A percentile compares a stretch with the other conserved stretches of the same genome.
These are phyloP conservation scores for Scheffersomyces illinoinensis DNA, from an alignment of 1,139 yeast genomes.

Conservation along the genomic window DNA sequence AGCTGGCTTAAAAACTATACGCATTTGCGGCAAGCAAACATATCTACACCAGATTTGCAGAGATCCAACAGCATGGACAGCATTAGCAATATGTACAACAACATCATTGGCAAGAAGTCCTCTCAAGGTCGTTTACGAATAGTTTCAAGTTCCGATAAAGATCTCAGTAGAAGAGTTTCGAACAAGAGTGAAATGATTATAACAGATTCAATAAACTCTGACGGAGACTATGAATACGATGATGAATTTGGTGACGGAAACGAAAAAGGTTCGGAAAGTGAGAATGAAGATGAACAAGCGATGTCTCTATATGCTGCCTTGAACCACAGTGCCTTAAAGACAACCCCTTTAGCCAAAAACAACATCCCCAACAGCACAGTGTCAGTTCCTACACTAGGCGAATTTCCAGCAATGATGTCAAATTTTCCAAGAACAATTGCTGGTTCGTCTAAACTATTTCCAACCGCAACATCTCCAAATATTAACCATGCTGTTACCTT, in stretches of 20 bases:
- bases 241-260: conserved; percentile 12
- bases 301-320: conserved; percentile 51
- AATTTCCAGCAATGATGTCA: conserved; percentile 42
- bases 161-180: conserved; percentile 5
- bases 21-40: conserved; percentile 17
- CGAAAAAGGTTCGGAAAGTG: conserved; percentile 36
- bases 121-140: conserved; percentile 16
- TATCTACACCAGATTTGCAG: conserved; percentile 17
- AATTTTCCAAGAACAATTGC: conserved; percentile 26
- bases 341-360: conserved; percentile 20
- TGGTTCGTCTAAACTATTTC: conserved; percentile 11
- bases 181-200: conserved; percentile 1
- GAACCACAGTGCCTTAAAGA: conserved; percentile 24
- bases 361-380: conserved; percentile 14
- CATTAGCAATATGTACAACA: conserved; percentile 18
- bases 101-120: conserved; percentile 18
- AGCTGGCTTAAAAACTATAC: conserved; percentile 30
- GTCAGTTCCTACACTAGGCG: conserved; percentile 46
- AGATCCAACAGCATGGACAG: conserved; percentile 23
- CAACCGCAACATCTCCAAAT: conserved; percentile 4
- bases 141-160: conserved; percentile 17
- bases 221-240: conserved; percentile 8
- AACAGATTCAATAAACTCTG: conserved; percentile 6
- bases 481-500: conserved; percentile 15
- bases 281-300: conserved; percentile 53